phyloP scores from a whole-genome alignment of 2,329 filamentous ascomycete genomes.

The Camillea tinctor region DNA sequence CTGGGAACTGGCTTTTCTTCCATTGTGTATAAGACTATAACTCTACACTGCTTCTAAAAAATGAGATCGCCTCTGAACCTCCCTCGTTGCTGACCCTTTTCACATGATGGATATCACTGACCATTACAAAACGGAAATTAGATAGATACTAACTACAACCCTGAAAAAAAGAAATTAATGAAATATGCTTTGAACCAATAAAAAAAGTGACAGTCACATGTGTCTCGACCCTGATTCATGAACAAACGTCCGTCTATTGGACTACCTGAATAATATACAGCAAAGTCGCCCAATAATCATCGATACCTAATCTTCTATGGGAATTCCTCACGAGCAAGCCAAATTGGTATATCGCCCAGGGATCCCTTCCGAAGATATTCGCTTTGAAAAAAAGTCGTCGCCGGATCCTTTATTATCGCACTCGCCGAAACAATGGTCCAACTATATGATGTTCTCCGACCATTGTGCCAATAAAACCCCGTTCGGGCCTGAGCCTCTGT shows the following conservation, averaged over 20 bases:
- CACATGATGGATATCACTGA: not conserved
- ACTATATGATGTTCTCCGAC: constrained; percentile 14
- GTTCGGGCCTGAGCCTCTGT: constrained; percentile 21
- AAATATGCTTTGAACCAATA: not conserved
- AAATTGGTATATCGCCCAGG: constrained; percentile 23
- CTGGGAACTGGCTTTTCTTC: no score
- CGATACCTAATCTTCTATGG: constrained; percentile 26
- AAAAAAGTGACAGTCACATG: not conserved
- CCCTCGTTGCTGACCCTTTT: no score
- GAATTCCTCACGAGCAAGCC: constrained; percentile 22
- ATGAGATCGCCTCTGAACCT: no score
- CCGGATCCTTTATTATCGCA: constrained; percentile 27
- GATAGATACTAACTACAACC: constrained; percentile 7
- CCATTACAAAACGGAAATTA: not conserved
- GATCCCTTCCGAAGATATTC: constrained; percentile 13
- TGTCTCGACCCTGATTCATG: constrained; percentile 10
- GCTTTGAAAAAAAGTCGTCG: constrained; percentile 10
- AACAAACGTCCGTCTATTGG: constrained; percentile 29
- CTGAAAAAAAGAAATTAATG: constrained; percentile 6
- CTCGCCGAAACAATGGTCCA: constrained; percentile 22
- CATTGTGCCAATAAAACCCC: constrained; percentile 10
- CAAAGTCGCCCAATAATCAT: constrained; percentile 28
- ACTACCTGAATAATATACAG: constrained; percentile 38
- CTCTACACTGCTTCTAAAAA: no score
- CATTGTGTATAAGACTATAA: no score